phyloP scores from a whole-genome alignment of 306 rosid species.

The Malus sylvestris region DNA sequence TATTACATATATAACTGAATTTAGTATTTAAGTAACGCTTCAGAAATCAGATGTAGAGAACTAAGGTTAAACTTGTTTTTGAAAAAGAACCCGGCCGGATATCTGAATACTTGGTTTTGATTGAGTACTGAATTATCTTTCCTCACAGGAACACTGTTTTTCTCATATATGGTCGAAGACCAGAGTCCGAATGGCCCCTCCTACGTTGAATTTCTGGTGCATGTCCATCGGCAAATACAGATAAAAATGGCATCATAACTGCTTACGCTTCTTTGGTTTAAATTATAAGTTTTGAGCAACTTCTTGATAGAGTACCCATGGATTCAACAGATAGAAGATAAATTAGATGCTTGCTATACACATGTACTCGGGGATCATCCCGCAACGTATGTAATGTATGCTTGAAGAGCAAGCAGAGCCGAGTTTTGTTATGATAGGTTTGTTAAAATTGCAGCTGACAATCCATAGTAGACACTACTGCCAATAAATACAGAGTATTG shows the following conservation, averaged over 20 bases:
- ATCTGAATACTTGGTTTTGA: background rate
- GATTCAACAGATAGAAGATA: background rate
- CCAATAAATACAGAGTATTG: background rate
- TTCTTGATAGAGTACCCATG: background rate
- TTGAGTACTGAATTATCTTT: background rate
- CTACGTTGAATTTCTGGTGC: conserved; percentile 87
- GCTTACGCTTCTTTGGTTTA: background rate
- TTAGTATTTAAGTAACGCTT: too few relatives aligned
- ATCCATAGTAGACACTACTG: background rate
- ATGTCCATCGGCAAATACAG: conserved; percentile 94
- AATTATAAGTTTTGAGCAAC: background rate
- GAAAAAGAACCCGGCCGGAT: background rate
- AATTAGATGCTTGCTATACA: background rate
- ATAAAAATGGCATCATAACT: conserved; percentile 68
- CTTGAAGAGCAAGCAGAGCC: conserved; percentile 4
- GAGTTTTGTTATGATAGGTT: conserved; percentile 17
- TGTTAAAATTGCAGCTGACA: conserved; percentile 4
- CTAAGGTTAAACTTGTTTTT: too few relatives aligned
- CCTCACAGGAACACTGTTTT: conserved; percentile 66
- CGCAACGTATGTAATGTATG: background rate
- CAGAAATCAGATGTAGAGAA: too few relatives aligned
- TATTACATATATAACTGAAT: too few relatives aligned
- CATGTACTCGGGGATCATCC: background rate
- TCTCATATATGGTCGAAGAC: conserved; percentile 84
- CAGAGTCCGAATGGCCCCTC: conserved; percentile 71